phyloP scores from a whole-genome alignment of 306 rosid species.

The Inga oerstediana region DNA sequence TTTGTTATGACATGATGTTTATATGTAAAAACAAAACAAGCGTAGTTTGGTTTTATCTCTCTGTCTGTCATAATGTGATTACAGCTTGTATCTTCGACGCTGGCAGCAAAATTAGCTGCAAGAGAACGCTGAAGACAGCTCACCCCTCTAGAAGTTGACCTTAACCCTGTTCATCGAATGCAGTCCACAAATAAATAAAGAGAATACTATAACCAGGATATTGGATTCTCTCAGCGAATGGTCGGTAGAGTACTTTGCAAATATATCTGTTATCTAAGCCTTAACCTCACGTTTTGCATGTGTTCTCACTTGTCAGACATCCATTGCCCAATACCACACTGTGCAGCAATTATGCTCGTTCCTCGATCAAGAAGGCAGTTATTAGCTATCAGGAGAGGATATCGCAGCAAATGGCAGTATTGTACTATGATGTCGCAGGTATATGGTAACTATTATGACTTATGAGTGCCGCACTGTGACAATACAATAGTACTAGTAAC shows the following conservation, averaged over 20 bases:
- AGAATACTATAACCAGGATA: not conserved
- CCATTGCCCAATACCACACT: not conserved
- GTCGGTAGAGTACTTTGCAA: slow-evolving; percentile 16
- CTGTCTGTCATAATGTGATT: not conserved
- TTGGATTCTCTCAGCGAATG: slow-evolving; percentile 13
- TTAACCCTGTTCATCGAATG: slow-evolving; percentile 30
- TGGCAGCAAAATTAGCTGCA: slow-evolving; percentile 28
- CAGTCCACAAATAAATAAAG: not conserved
- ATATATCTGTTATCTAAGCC: not conserved
- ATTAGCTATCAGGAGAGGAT: no score
- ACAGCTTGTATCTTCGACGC: slow-evolving; percentile 33
- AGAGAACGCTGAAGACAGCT: slow-evolving; percentile 37
- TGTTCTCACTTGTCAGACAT: not conserved
- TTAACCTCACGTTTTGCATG: slow-evolving; percentile 27
- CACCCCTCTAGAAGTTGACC: slow-evolving; percentile 38
- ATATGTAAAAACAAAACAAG: not conserved
- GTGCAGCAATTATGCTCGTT: no score
- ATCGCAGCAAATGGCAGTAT: no score
- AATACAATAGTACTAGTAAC: not conserved
- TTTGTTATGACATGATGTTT: not conserved
- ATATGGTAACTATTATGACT: not conserved
- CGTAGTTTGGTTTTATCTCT: not conserved
- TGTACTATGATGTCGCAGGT: no score
- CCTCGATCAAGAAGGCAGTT: no score
- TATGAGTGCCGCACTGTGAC: not conserved